These are phyloP conservation scores for Trichoderma parareesei DNA, from an alignment of 495 filamentous ascomycete genomes.

Conservation along the genomic window DNA sequence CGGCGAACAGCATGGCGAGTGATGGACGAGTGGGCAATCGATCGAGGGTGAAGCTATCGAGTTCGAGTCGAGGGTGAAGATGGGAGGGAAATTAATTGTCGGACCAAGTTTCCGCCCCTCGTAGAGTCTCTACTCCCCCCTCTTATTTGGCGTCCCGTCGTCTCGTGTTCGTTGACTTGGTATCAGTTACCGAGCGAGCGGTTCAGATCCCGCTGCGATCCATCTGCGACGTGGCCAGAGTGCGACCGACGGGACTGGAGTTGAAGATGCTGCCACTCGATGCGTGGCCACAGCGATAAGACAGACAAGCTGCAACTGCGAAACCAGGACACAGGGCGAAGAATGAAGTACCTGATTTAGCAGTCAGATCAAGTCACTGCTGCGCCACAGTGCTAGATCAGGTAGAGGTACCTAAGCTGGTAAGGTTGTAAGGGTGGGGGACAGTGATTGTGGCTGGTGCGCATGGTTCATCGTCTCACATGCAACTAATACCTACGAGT, in stretches of 20 bases:
- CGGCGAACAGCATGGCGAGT: background rate
- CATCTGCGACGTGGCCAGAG: background rate
- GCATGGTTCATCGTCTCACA: too few relatives aligned
- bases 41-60: background rate
- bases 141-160: background rate
- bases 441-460: too few relatives aligned
- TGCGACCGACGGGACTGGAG: background rate
- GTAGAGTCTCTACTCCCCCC: background rate
- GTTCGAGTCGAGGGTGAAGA: background rate
- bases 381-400: too few relatives aligned
- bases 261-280: background rate
- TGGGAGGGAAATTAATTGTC: background rate
- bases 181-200: background rate
- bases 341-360: too few relatives aligned
- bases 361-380: too few relatives aligned
- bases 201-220: background rate
- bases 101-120: too few relatives aligned
- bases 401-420: too few relatives aligned
- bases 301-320: background rate
- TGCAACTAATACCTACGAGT: too few relatives aligned
- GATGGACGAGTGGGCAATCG: background rate
- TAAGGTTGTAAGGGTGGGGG: too few relatives aligned
- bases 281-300: background rate
- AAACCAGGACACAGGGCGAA: too few relatives aligned
- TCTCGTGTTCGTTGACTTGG: background rate